Base-by-base conservation (phyloP, 768 basidiomycete species). In the Boletus rubescentipes region DNA sequence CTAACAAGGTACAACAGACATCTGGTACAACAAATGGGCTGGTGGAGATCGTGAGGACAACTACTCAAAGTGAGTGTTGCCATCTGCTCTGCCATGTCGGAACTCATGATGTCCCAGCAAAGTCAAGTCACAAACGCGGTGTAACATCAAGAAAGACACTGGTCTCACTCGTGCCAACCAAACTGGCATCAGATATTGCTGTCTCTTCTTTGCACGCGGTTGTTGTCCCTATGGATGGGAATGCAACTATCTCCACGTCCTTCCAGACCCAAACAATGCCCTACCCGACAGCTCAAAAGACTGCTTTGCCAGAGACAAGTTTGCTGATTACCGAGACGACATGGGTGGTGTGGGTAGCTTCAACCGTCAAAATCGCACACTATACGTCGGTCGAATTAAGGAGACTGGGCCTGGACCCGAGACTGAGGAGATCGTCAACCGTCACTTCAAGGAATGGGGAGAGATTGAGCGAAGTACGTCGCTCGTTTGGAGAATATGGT, bases 11-110 rank as follows among this genome's bases (percentile, higher is more conserved):
- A 61, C 49, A 32, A 59, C 55, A 90, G 91, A 99, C 72, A 90
- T 96, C 47, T 99, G 97, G 96, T 98, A 96, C 70, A 94, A 98
- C 73, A 96, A 97, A 75, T 98, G 96, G 96, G 97, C 97, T n/a
- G 97, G 97, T 49, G 97, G 96, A 51, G 97, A 99, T 69, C 84
- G 93, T 30, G 97, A 98, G 70, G 96, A 99, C 68, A 89, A 84
- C 53, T 93, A 98, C 68, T 95, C 94, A 34, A 96, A 93, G 94
- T 93, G 60, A 53, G 87, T 77, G 14, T 32, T 9, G 0, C 23
- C 4, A 3, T 20, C 29, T 6, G 12, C 49, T n/a, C n/a, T 35
- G 20, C 15, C 59, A 37, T 31, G 16, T 8, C 3, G 31, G 11
- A 18, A 41, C 37, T 65, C 12, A 59, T 46, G 1, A 20, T 15